Conservation (phyloP, 345 rosid genomes). For the Salix dunnii region DNA sequence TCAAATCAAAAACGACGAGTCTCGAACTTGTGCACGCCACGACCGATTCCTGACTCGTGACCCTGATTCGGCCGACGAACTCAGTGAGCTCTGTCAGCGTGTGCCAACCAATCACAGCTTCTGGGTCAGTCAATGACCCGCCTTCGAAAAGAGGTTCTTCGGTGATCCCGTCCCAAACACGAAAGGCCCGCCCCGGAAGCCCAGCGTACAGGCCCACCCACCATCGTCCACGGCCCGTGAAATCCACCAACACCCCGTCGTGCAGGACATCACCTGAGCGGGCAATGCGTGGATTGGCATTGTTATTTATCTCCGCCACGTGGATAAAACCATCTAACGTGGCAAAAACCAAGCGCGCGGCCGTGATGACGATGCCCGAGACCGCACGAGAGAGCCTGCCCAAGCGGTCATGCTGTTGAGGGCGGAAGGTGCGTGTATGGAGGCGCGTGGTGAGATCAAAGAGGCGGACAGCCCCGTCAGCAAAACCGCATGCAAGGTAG, state of each 20-base stretch:
- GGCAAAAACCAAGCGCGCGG: slow-evolving; percentile 52
- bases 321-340: slow-evolving; percentile 75
- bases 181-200: slow-evolving; percentile 65
- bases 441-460: slow-evolving; percentile 53
- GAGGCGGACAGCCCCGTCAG: slow-evolving; percentile 79
- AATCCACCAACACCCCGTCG: slow-evolving; percentile 80
- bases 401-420: slow-evolving; percentile 52
- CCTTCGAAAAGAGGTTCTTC: slow-evolving; percentile 54
- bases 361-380: slow-evolving; percentile 56
- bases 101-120: slow-evolving; percentile 76
- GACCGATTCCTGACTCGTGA: slow-evolving; percentile 47
- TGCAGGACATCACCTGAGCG: slow-evolving; percentile 51
- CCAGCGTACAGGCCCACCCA: slow-evolving; percentile 98
- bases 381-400: slow-evolving; percentile 78
- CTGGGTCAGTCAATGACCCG: slow-evolving; percentile 60
- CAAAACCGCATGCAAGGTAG: slow-evolving; percentile 77
- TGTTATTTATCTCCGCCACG: slow-evolving; percentile 46
- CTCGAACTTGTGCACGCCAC: slow-evolving; percentile 69
- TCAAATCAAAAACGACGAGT: slow-evolving; percentile 46
- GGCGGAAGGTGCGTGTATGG: slow-evolving; percentile 58
- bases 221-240: slow-evolving; percentile 65
- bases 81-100: slow-evolving; percentile 59
- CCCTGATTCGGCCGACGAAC: slow-evolving; percentile 59
- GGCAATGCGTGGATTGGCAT: slow-evolving; percentile 40
- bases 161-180: slow-evolving; percentile 56